phyloP scores from a whole-genome alignment of 768 basidiomycete genomes.

The Omphalotus guepiniiformis region DNA sequence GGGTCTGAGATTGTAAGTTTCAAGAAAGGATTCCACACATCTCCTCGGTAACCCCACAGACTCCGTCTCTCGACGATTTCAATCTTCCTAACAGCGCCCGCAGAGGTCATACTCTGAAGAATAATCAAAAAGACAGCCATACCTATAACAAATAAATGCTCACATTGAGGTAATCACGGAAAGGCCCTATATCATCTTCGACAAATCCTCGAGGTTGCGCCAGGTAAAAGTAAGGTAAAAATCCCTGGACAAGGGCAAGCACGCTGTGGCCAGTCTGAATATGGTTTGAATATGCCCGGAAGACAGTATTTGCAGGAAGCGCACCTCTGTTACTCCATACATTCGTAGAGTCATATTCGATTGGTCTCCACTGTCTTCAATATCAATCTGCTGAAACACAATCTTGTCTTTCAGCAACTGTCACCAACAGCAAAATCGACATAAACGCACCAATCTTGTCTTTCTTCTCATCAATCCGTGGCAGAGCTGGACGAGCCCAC shows the following conservation, averaged over 20 bases:
- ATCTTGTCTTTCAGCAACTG: not conserved
- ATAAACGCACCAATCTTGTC: conserved; percentile 62
- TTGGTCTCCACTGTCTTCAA: conserved; percentile 59
- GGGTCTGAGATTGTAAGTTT: conserved; percentile 77
- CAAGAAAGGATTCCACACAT: conserved; percentile 75
- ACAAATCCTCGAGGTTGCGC: conserved; percentile 81
- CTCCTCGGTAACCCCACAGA: conserved; percentile 87
- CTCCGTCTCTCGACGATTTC: conserved; percentile 64
- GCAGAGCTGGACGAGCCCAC: conserved; percentile 66
- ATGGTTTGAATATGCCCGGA: not conserved
- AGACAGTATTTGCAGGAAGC: conserved; percentile 8
- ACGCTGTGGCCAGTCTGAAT: conserved; percentile 82
- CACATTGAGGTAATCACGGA: conserved; percentile 74
- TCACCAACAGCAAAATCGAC: not conserved
- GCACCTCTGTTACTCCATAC: conserved; percentile 88
- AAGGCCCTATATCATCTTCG: conserved; percentile 57
- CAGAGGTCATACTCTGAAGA: conserved; percentile 28
- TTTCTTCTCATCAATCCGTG: conserved; percentile 48
- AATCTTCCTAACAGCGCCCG: conserved; percentile 41
- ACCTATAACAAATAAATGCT: conserved; percentile 21
- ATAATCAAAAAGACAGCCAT: not conserved
- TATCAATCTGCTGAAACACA: conserved; percentile 98
- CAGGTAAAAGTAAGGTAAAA: conserved; percentile 92
- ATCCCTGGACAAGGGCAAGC: conserved; percentile 74
- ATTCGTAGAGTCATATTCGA: conserved; percentile 53